phyloP scores from a whole-genome alignment of 1,284 basidiomycete genomes.

The Ustilago hordei region DNA sequence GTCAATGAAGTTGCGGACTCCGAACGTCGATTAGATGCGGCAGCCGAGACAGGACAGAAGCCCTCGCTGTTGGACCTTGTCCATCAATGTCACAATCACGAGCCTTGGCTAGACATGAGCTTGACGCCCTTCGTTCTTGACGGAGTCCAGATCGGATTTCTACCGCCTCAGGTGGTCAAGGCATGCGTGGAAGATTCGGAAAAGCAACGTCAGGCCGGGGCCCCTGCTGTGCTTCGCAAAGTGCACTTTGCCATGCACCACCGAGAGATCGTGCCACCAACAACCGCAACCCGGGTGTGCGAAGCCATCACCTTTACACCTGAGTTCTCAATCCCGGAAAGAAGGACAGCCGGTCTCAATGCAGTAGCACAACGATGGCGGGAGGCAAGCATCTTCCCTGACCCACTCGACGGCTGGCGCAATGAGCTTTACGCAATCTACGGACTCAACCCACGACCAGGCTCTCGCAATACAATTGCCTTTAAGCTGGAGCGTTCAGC shows the following conservation, averaged over 20 bases:
- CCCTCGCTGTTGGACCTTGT: constrained; percentile 55
- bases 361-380: constrained; percentile 53
- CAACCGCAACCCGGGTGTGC: constrained; percentile 17
- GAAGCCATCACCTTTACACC: constrained; percentile 39
- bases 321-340: constrained; percentile 24
- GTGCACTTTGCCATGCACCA: constrained; percentile 40
- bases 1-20: constrained; percentile 31
- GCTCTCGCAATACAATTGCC: constrained; percentile 71
- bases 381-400: constrained; percentile 46
- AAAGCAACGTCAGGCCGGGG: constrained; percentile 12
- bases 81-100: constrained; percentile 60
- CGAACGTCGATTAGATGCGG: constrained; percentile 16
- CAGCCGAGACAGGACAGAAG: neutral
- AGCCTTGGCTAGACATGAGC: constrained; percentile 58
- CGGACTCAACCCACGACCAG: constrained; percentile 35
- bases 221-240: constrained; percentile 21
- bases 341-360: constrained; percentile 42
- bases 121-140: constrained; percentile 57
- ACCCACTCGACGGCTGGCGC: constrained; percentile 69
- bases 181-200: constrained; percentile 45
- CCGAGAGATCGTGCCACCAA: constrained; percentile 35
- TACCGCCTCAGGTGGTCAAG: constrained; percentile 45
- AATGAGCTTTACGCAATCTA: constrained; percentile 65
- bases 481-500: constrained; percentile 91
- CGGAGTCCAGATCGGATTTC: constrained; percentile 63